These are phyloP conservation scores for Ambrosia artemisiifolia DNA, from an alignment of 129 eudicot genomes.

Conservation along the genomic window DNA sequence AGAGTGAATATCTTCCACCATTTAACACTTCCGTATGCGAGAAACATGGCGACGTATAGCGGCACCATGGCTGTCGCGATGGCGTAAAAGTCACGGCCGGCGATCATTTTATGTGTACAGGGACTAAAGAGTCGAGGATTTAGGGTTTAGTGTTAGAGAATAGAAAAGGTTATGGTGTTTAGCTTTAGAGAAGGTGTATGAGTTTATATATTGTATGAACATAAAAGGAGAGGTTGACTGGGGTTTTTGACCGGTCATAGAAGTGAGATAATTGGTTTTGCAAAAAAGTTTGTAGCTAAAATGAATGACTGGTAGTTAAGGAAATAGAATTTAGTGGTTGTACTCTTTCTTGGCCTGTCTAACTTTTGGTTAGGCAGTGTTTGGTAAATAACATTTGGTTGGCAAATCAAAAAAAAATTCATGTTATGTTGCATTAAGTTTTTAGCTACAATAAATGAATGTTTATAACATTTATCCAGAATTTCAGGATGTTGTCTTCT, in stretches of 20 bases:
- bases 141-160: neutral
- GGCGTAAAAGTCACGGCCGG: constrained; percentile 31
- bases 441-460: neutral
- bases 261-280: neutral
- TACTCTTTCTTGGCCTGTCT: too few relatives aligned
- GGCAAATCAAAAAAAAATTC: neutral
- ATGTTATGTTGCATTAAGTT: neutral
- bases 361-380: too few relatives aligned
- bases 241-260: neutral
- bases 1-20: constrained; percentile 60
- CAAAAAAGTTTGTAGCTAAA: neutral
- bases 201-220: neutral
- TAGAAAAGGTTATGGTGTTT: neutral
- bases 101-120: constrained; percentile 31
- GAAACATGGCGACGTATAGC: constrained; percentile 52
- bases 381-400: neutral
- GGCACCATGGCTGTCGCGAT: constrained; percentile 49
- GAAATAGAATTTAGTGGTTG: neutral
- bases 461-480: neutral
- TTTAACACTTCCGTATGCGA: constrained; percentile 49
- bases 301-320: neutral
- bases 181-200: neutral
- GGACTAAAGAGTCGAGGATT: too few relatives aligned
- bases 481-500: neutral
- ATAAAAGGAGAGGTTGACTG: neutral